Evolutionary conservation across 139 green algal genomes (phyloP).

Genomic region (Volvox reticuliferus): DNA sequence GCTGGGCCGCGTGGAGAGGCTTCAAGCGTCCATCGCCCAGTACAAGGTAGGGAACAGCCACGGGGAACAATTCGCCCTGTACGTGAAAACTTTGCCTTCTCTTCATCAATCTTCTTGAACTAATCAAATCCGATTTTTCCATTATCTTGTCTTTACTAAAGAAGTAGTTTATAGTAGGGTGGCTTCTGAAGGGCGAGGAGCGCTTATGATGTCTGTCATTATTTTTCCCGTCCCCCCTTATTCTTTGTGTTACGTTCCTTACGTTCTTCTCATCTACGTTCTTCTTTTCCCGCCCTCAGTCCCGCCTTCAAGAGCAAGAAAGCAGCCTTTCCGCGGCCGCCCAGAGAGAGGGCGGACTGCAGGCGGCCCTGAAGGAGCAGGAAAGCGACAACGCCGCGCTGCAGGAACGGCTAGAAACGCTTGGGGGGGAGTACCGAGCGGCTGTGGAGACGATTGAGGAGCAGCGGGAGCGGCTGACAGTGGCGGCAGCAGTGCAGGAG

Average conservation of each 20-base stretch:
- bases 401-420: neutral
- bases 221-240: neutral
- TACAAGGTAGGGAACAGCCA: constrained; percentile 20
- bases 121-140: no score
- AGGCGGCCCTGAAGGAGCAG: neutral
- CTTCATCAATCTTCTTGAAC: no score
- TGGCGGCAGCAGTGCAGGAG: neutral
- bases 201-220: neutral
- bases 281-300: neutral
- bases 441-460: constrained; percentile 2
- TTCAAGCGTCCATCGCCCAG: neutral
- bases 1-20: constrained; percentile 4
- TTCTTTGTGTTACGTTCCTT: no score
- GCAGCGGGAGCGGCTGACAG: neutral
- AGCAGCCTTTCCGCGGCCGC: constrained; percentile 19
- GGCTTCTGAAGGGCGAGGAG: no score
- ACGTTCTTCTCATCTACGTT: neutral
- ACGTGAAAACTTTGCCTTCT: no score
- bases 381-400: neutral
- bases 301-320: constrained; percentile 52
- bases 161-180: no score
- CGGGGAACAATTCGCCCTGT: no score
- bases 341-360: neutral
- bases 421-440: constrained; percentile 23
- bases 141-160: no score